Conservation (phyloP, 2,329 filamentous ascomycete genomes). For the Penicillium sp. region DNA sequence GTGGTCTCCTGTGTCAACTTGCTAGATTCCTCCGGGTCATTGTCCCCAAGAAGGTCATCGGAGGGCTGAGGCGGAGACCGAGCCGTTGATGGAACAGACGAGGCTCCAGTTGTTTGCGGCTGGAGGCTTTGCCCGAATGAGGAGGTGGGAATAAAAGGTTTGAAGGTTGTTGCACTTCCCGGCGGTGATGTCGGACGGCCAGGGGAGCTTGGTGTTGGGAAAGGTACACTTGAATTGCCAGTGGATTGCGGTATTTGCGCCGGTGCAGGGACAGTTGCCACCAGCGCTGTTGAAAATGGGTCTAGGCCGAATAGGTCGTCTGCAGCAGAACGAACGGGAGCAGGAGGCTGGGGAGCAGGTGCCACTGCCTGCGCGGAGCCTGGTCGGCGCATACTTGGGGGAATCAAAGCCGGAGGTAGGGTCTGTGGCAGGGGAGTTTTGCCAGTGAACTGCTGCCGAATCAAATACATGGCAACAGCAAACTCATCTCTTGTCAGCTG, state of each 20-base stretch:
- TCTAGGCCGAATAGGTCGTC: conserved; percentile 96
- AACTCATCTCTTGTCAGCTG: conserved; percentile 88
- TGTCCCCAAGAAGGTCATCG: conserved; percentile 90
- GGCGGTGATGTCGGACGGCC: conserved; percentile 46
- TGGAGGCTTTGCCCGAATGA: conserved; percentile 86
- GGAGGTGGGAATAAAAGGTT: conserved; percentile 89
- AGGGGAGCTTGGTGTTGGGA: conserved; percentile 59
- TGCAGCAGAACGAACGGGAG: conserved; percentile 77
- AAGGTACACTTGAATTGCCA: conserved; percentile 68
- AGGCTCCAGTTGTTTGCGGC: conserved; percentile 74
- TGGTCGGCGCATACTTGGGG: conserved; percentile 77
- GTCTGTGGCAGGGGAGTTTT: conserved; percentile 73
- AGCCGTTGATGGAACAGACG: conserved; percentile 39
- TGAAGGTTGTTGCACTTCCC: conserved; percentile 65
- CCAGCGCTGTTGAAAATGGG: conserved; percentile 62
- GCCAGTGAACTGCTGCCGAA: conserved; percentile 82
- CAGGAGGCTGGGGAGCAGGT: conserved; percentile 47
- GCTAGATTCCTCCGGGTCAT: conserved; percentile 84
- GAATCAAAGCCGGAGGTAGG: conserved; percentile 81
- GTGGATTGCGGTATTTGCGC: conserved; percentile 70
- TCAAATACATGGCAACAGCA: conserved; percentile 95
- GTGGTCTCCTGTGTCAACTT: conserved; percentile 87
- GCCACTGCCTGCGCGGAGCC: conserved; percentile 47
- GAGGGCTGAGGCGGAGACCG: conserved; percentile 58
- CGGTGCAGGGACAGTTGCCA: conserved; percentile 60